Evolutionary conservation across 169 alveolate genomes (phyloP).

Genomic region (Theileria equi): DNA sequence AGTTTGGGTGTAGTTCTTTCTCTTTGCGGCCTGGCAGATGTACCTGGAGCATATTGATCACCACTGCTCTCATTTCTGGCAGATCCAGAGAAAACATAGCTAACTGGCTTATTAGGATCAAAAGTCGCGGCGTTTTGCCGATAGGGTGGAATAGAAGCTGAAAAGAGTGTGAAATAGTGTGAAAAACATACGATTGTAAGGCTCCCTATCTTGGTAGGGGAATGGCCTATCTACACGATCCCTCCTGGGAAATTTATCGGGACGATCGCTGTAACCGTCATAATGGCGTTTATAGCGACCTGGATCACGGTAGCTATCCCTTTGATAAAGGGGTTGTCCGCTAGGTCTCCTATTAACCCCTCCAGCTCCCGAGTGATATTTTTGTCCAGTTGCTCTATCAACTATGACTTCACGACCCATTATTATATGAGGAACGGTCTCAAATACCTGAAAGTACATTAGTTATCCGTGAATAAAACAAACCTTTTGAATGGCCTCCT

Average conservation of each 20-base stretch:
- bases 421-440: conserved; percentile 62
- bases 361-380: conserved; percentile 24
- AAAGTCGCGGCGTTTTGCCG: conserved; percentile 25
- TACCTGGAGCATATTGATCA: neutral
- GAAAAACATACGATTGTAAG: conserved; percentile 3
- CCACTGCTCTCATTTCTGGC: conserved; percentile 16
- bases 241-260: conserved; percentile 17
- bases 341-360: neutral
- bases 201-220: conserved; percentile 12
- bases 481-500: conserved; percentile 56
- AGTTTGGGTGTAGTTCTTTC: conserved; percentile 45
- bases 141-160: conserved; percentile 14
- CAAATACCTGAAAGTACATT: conserved; percentile 52
- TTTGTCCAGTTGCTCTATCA: conserved; percentile 68
- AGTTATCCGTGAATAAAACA: neutral
- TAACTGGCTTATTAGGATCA: conserved; percentile 63
- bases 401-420: conserved; percentile 73
- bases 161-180: neutral
- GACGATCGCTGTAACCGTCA: conserved; percentile 7
- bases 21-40: conserved; percentile 8
- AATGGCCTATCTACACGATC: neutral
- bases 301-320: conserved; percentile 3
- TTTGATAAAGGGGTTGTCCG: neutral
- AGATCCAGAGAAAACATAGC: conserved; percentile 59
- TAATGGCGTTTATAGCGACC: conserved; percentile 6